Evolutionary conservation across 352 stramenopile species (phyloP).

Genomic region (Pythium plurisporium): DNA sequence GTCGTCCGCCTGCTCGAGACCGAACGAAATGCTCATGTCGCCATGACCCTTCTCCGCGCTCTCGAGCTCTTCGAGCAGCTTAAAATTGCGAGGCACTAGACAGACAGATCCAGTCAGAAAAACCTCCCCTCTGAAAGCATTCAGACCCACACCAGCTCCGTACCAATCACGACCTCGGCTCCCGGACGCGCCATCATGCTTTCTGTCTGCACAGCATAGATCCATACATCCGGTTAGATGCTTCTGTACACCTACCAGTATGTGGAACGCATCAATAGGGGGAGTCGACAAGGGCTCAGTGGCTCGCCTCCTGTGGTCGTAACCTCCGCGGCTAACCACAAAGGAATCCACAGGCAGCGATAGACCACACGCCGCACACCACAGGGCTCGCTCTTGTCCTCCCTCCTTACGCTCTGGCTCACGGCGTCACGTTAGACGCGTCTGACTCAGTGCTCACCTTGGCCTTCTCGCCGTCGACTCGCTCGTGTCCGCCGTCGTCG

Average conservation of each 20-base stretch:
- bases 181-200: slow-evolving; percentile 66
- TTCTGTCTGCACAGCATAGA: not conserved
- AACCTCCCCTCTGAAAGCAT: not conserved
- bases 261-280: too few relatives aligned
- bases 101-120: not conserved
- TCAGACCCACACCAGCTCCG: not conserved
- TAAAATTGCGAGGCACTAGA: slow-evolving; percentile 91
- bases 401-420: too few relatives aligned
- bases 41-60: slow-evolving; percentile 90
- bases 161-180: slow-evolving; percentile 77
- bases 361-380: too few relatives aligned
- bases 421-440: too few relatives aligned
- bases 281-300: too few relatives aligned
- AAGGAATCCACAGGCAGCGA: too few relatives aligned
- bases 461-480: not conserved
- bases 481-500: not conserved
- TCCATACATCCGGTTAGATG: not conserved
- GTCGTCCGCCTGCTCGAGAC: slow-evolving; percentile 94
- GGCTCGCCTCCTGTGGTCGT: too few relatives aligned
- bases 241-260: too few relatives aligned
- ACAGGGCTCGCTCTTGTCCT: too few relatives aligned
- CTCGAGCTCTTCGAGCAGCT: slow-evolving; percentile 92
- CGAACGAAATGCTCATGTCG: slow-evolving; percentile 94
- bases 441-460: too few relatives aligned
- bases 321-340: too few relatives aligned